phyloP scores from a whole-genome alignment of 139 green algal genomes.

The Microglena sp. region DNA sequence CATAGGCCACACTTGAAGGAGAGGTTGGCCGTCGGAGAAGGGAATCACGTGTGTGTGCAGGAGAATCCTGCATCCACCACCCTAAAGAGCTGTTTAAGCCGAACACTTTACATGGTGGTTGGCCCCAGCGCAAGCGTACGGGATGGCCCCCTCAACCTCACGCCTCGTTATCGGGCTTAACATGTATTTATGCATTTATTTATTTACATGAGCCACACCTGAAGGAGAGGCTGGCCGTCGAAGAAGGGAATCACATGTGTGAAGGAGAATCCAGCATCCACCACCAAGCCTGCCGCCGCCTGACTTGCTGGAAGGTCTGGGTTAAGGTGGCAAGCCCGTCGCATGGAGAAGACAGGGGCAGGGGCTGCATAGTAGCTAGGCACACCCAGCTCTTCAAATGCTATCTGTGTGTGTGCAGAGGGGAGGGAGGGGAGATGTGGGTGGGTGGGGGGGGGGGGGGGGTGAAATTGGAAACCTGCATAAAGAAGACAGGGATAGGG shows the following conservation, averaged over 20 bases:
- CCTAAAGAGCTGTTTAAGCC: no score
- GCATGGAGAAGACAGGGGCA: constrained; percentile 49
- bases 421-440: neutral
- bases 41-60: no score
- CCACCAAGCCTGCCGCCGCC: constrained; percentile 30
- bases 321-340: constrained; percentile 15
- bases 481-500: constrained; percentile 43
- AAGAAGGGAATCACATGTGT: constrained; percentile 74
- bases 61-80: no score
- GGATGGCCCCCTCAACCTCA: no score
- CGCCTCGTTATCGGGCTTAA: no score
- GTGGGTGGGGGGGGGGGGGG: neutral
- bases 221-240: constrained; percentile 32
- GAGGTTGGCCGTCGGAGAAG: no score
- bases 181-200: no score
- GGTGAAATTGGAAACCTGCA: constrained; percentile 17
- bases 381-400: constrained; percentile 77
- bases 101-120: no score
- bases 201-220: no score
- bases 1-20: no score
- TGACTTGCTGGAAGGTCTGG: constrained; percentile 23
- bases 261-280: constrained; percentile 67
- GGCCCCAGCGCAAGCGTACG: no score
- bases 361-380: constrained; percentile 37
- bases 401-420: constrained; percentile 30